Percentiles rank a stretch among this genome's conserved stretches.
Conservation (phyloP, 2,329 filamentous ascomycete species). For the Colletotrichum gigasporum region DNA sequence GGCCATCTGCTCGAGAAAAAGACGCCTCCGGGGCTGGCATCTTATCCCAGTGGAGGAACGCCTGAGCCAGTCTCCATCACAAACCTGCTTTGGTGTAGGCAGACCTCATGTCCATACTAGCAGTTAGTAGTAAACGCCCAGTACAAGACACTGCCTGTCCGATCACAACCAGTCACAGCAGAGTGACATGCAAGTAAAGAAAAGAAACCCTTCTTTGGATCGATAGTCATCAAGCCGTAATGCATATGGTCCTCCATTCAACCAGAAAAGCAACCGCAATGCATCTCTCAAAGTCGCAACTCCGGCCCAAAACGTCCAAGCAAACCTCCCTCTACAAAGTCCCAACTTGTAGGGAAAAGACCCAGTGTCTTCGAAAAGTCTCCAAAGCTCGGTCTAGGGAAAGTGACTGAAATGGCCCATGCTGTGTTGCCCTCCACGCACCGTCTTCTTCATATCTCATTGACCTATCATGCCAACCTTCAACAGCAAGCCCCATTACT, state of each 20-base stretch:
- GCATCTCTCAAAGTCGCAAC: conserved; percentile 10
- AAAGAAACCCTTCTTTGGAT: not conserved
- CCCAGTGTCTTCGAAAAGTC: not conserved
- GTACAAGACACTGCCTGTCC: not conserved
- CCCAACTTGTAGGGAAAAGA: not conserved
- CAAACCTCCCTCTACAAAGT: conserved; percentile 4
- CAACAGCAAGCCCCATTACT: not conserved
- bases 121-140: not conserved
- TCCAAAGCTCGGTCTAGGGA: conserved; percentile 8
- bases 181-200: not conserved
- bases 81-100: no score
- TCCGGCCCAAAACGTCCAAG: not conserved
- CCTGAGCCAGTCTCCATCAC: no score
- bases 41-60: not conserved
- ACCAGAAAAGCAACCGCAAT: conserved; percentile 20
- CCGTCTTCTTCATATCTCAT: not conserved
- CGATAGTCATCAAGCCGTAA: conserved; percentile 9
- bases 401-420: not conserved
- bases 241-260: conserved; percentile 16
- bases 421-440: conserved; percentile 2
- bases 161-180: not conserved
- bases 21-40: not conserved
- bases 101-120: not conserved
- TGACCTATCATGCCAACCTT: not conserved
- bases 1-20: no score